Evolutionary conservation across 148 eudicot species (phyloP).

Genomic region (Fallopia convolvulus): DNA sequence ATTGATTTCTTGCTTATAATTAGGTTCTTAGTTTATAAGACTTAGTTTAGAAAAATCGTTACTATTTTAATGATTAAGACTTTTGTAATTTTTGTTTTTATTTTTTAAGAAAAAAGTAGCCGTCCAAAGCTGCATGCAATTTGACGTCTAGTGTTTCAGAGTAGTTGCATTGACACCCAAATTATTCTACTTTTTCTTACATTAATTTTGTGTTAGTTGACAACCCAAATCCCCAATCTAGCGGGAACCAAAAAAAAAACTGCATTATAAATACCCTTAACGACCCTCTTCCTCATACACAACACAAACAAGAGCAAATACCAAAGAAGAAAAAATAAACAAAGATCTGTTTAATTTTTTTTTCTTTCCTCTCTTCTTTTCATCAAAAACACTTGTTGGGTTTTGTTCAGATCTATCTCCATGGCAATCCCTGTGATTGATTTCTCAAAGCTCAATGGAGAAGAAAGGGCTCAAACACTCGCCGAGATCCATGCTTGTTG

Average conservation of each 20-base stretch:
- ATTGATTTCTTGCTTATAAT: too few species aligned
- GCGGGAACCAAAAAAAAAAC: background rate
- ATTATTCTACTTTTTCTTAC: background rate
- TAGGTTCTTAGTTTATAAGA: too few species aligned
- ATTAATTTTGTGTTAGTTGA: background rate
- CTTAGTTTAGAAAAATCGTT: too few species aligned
- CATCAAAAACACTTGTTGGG: background rate
- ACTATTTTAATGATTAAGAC: background rate
- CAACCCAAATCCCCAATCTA: constrained; percentile 1
- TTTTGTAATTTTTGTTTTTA: too few species aligned
- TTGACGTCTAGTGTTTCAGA: background rate
- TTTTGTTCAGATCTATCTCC: background rate
- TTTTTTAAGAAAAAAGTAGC: background rate
- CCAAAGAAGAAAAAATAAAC: background rate
- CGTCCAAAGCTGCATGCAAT: background rate
- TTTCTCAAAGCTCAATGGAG: constrained; percentile 79
- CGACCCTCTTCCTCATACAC: background rate
- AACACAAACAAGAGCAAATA: background rate
- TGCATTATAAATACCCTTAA: constrained; percentile 9
- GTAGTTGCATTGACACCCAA: constrained; percentile 4
- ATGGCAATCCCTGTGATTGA: constrained; percentile 95
- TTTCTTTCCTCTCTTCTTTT: background rate
- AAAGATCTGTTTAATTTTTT: background rate
- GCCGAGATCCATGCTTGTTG: constrained; percentile 68
- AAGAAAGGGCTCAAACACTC: constrained; percentile 62